phyloP scores from a whole-genome alignment of 2,329 filamentous ascomycete species.

The Exophiala lecanii-corni region DNA sequence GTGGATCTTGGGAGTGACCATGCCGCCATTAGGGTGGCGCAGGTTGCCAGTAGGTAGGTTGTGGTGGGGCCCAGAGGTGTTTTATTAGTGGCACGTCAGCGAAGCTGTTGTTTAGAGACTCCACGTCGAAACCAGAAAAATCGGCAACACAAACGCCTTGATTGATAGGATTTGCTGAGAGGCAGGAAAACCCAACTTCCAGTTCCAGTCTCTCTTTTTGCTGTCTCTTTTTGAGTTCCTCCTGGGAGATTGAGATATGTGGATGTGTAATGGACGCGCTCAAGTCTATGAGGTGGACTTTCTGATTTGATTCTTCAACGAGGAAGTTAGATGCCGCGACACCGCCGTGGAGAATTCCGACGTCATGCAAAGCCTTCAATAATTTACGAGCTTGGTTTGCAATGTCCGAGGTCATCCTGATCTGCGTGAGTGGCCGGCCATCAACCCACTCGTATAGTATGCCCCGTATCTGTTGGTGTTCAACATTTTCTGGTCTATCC shows the following conservation, averaged over 20 bases:
- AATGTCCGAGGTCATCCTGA: too few relatives aligned
- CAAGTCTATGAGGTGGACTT: slow-evolving; percentile 9
- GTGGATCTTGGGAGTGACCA: neutral
- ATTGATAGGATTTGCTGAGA: slow-evolving; percentile 8
- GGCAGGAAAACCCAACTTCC: slow-evolving; percentile 6
- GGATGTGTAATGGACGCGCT: slow-evolving; percentile 9
- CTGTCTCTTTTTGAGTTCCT: slow-evolving; percentile 5
- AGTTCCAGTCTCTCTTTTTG: neutral
- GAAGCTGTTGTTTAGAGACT: slow-evolving; percentile 2
- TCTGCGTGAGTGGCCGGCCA: too few relatives aligned
- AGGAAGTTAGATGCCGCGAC: slow-evolving; percentile 5
- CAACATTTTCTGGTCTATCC: too few relatives aligned
- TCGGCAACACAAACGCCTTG: slow-evolving; percentile 5
- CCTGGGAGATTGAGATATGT: slow-evolving; percentile 5
- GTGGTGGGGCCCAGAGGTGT: slow-evolving; percentile 9
- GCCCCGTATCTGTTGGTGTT: too few relatives aligned
- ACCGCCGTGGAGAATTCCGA: neutral
- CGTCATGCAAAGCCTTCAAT: slow-evolving; percentile 2
- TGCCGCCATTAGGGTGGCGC: neutral
- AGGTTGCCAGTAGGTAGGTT: slow-evolving; percentile 5
- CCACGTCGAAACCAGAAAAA: neutral
- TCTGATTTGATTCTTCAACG: slow-evolving; percentile 4
- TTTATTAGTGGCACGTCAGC: slow-evolving; percentile 5
- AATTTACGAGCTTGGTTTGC: too few relatives aligned
- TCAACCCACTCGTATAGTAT: too few relatives aligned